Evolutionary conservation across 192 early-diverging fungal species (phyloP).

Genomic region (Coemansia sp.): DNA sequence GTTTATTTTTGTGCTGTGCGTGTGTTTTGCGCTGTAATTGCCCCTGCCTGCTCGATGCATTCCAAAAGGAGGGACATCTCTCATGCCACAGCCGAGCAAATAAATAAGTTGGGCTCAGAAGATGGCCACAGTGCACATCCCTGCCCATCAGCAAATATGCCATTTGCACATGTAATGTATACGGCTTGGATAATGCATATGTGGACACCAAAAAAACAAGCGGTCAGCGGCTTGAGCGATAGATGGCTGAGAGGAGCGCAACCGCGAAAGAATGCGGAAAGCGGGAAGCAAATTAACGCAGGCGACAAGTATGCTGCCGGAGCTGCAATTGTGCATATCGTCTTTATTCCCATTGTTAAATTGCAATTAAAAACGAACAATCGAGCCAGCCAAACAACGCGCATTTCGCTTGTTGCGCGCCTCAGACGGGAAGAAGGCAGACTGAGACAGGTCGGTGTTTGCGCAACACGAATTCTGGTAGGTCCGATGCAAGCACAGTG

Average conservation of each 20-base stretch:
- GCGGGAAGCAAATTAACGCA: conserved; percentile 27
- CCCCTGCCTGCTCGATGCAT: background rate
- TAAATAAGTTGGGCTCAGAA: background rate
- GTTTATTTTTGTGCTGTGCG: background rate
- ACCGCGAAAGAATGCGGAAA: conserved; percentile 1
- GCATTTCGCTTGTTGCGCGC: background rate
- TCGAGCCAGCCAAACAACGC: background rate
- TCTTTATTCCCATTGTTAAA: conserved; percentile 4
- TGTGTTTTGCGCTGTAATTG: background rate
- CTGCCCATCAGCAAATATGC: conserved; percentile 1
- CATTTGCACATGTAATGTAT: conserved; percentile 7
- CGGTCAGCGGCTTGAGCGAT: conserved; percentile 3
- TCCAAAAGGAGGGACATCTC: background rate
- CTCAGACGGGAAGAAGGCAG: background rate
- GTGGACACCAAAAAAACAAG: background rate
- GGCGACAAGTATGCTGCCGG: conserved; percentile 14
- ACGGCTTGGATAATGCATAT: conserved; percentile 1
- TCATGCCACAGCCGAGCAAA: background rate
- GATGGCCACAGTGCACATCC: background rate
- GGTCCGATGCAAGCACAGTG: background rate
- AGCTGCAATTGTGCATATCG: conserved; percentile 17
- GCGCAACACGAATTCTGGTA: background rate
- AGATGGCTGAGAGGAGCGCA: background rate
- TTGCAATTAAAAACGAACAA: conserved; percentile 11
- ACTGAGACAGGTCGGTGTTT: background rate